Base-by-base conservation (phyloP, 768 basidiomycete genomes). In the Pisolithus sp. region DNA sequence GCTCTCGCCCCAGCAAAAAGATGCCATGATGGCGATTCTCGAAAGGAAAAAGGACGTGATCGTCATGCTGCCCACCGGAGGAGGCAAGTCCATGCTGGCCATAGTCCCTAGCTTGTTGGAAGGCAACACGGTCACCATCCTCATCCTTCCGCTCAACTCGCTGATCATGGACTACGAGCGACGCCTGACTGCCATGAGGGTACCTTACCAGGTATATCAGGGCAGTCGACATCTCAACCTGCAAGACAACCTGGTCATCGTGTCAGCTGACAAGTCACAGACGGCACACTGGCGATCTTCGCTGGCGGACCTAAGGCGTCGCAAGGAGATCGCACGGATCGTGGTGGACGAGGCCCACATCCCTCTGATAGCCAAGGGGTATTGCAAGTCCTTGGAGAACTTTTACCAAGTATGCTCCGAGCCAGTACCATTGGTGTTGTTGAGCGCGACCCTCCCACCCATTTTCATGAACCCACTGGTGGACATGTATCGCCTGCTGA, bases 11-110 rank as follows among this genome's bases (percentile, higher is more conserved):
- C n/a, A 45, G 8, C 68, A 69, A 48, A 15, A 40, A 15, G 7
- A 58, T 0, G 60, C 62, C 1, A 48, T 67, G 3, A 4, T 43
- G 2, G 54, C 56, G 0, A 17, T 59, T 0, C 23, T 62, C 4
- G 7, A 10, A 30, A 9, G 30, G 3, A 30, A 48, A 7, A 24
- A 40, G 0, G 66, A 70, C 26, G 48, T 70, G 9, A 34, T 69
- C 17, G 53, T 57, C 0, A 45, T 65, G 1, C 45, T 62, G 5
- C 52, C 50, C 0, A 68, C 68, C 2, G 59, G 62, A 1, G 41
- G 50, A 5, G 68, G 69, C 2, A 70, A 69, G 46, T 61, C 61
- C 0, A 55, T 64, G 58, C 37, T 61, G 0, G 60, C 57, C 0
- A 45, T 69, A 5, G 34, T 69, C 3, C 63, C 67, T 0, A 13